Evolutionary conservation across 2,329 filamentous ascomycete genomes (phyloP).

Genomic region (Fusarium luffae): DNA sequence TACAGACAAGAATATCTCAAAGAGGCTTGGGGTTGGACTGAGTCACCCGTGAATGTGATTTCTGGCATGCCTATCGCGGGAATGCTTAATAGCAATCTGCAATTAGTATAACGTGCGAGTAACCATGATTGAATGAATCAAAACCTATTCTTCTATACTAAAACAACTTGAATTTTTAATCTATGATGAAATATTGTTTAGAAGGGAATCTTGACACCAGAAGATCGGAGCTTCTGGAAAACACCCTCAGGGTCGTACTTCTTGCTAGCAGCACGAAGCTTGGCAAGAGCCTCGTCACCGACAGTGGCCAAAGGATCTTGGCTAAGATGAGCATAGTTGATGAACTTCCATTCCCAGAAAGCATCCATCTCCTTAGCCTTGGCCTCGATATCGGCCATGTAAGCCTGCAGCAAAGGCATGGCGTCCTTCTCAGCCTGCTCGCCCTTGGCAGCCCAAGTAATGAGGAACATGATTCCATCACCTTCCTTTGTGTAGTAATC

Average conservation of each 20-base stretch:
- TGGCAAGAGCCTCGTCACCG: constrained; percentile 52
- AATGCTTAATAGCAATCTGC: constrained; percentile 37
- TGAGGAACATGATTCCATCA: constrained; percentile 50
- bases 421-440: constrained; percentile 50
- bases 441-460: constrained; percentile 47
- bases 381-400: constrained; percentile 47
- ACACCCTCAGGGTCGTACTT: constrained; percentile 54
- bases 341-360: constrained; percentile 51
- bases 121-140: neutral
- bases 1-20: constrained; percentile 39
- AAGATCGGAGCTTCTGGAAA: constrained; percentile 51
- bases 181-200: neutral
- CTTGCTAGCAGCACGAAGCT: constrained; percentile 46
- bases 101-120: constrained; percentile 1
- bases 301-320: constrained; percentile 54
- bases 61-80: constrained; percentile 38
- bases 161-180: neutral
- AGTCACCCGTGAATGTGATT: constrained; percentile 31
- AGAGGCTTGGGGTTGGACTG: constrained; percentile 43
- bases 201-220: constrained; percentile 50
- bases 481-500: constrained; percentile 45
- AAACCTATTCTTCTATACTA: neutral
- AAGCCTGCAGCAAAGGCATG: constrained; percentile 50
- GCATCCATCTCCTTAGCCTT: constrained; percentile 43
- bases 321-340: constrained; percentile 57